Conservation (phyloP, 495 filamentous ascomycete genomes). For the Xylaria palmicola region DNA sequence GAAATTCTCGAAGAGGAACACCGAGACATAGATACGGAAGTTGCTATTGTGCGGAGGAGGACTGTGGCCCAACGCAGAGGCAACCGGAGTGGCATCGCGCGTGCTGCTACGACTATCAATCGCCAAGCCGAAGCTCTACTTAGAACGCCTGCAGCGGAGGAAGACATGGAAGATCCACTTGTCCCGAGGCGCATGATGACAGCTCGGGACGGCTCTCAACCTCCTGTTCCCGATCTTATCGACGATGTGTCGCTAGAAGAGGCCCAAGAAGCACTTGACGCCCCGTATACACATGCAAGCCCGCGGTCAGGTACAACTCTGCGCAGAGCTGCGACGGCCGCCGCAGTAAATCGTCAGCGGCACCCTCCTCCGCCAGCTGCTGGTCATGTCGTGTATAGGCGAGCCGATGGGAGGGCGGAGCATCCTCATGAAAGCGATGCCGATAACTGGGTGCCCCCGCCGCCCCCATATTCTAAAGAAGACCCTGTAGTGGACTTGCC, state of each 20-base stretch:
- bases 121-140: slow-evolving; percentile 46
- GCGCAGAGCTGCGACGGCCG: slow-evolving; percentile 75
- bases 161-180: slow-evolving; percentile 42
- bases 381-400: slow-evolving; percentile 46
- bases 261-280: slow-evolving; percentile 59
- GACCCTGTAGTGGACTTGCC: slow-evolving; percentile 58
- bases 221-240: slow-evolving; percentile 10
- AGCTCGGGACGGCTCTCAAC: slow-evolving; percentile 17
- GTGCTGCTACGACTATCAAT: slow-evolving; percentile 30
- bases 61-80: slow-evolving; percentile 61
- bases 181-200: slow-evolving; percentile 39
- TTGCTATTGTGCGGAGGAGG: slow-evolving; percentile 74
- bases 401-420: slow-evolving; percentile 64
- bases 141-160: slow-evolving; percentile 40
- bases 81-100: slow-evolving; percentile 36
- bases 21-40: slow-evolving; percentile 75
- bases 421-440: slow-evolving; percentile 86
- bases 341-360: slow-evolving; percentile 64
- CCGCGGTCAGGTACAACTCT: slow-evolving; percentile 75
- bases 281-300: slow-evolving; percentile 74
- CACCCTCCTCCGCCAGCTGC: slow-evolving; percentile 47
- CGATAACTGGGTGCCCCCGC: slow-evolving; percentile 90
- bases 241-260: slow-evolving; percentile 41
- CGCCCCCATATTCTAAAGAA: slow-evolving; percentile 79
- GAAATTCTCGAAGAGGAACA: slow-evolving; percentile 72